Evolutionary conservation across 2,329 filamentous ascomycete species (phyloP), one percentile per base, ranked within the genome.

Genomic region (Microsporum canis): DNA sequence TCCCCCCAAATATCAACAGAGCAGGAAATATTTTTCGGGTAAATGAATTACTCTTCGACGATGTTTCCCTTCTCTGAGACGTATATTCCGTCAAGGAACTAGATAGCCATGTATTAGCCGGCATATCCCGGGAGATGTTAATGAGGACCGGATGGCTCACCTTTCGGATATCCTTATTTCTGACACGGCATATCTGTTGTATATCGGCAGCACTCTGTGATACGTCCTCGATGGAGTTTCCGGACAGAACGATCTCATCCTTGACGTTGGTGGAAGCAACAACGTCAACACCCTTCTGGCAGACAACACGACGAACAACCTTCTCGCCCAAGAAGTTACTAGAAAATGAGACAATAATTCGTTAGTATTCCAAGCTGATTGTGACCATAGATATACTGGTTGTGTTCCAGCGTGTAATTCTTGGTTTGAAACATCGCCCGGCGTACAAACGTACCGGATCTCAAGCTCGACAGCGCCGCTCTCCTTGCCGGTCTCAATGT

Each of bases 81-180:
- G 84, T 99, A 99, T 79, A 99, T 85, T 87, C 94, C 94, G 83
- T 99, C 95, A 85, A 99, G 87, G 88, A 99, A 99, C 89, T 95
- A 73, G 65, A 29, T 29, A 14, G 2, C 45, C 8, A 12, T 39
- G 27, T 51, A 29, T 39, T 57, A 17, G 31, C 8, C 27, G 27
- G 17, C 29, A 14, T 17, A 5, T 43, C 34, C 29, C 6, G 7
- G 51, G 17, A 10, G 27, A 5, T 27, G 41, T 23, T 29, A 33
- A 31, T 14, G 45, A 29, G 12, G 12, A 27, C 5, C 17, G 7
- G 5, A 31, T 12, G 47, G 36, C 57, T 57, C 61, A 91, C 88
- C 88, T 96, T 96, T 83, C 95, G 91, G 84, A 99, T 99, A 96
- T 99, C 94, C 91, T 99, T 99, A 89, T 99, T 99, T 80, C 91